Percentiles rank a stretch among this genome's conserved stretches.
phyloP scores from a whole-genome alignment of 2,329 filamentous ascomycete genomes.

The Monosporascus cannonballus region DNA sequence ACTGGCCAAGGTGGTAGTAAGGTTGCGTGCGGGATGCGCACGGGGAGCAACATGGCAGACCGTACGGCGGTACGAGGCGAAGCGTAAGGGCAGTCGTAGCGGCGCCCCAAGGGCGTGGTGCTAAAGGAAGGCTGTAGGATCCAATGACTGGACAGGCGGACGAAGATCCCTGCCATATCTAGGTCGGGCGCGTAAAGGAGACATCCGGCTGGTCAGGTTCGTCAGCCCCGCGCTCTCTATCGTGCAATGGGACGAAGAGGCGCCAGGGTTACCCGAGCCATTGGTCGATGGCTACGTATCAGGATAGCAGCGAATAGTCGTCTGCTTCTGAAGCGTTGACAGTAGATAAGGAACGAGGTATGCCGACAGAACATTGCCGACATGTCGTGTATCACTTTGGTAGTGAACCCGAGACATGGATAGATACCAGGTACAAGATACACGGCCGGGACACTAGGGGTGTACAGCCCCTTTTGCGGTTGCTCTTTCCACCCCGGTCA shows the following conservation, averaged over 20 bases:
- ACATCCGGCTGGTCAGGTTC: slow-evolving; percentile 39
- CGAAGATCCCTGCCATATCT: slow-evolving; percentile 33
- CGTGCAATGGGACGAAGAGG: slow-evolving; percentile 43
- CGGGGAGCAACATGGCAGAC: slow-evolving; percentile 13
- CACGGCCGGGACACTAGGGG: background rate
- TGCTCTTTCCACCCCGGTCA: too few relatives aligned
- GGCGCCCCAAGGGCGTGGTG: slow-evolving; percentile 15
- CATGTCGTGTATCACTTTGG: background rate
- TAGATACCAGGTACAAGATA: background rate
- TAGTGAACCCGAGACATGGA: background rate
- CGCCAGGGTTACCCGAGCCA: slow-evolving; percentile 26
- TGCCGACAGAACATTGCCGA: background rate
- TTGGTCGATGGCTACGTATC: slow-evolving; percentile 30
- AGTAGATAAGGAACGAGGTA: background rate
- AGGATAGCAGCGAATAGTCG: slow-evolving; percentile 5
- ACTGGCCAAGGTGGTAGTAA: background rate
- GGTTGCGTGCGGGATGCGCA: slow-evolving; percentile 1
- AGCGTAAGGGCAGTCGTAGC: slow-evolving; percentile 17
- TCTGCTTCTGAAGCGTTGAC: slow-evolving; percentile 4
- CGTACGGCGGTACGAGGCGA: slow-evolving; percentile 15
- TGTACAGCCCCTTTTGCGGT: too few relatives aligned
- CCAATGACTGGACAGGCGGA: slow-evolving; percentile 14
- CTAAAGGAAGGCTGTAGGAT: slow-evolving; percentile 10
- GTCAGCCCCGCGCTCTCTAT: slow-evolving; percentile 33
- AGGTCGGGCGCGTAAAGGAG: slow-evolving; percentile 46